These are phyloP conservation scores for Trichomonas gallinae DNA, from an alignment of 208 protist genomes.

Conservation along the genomic window DNA sequence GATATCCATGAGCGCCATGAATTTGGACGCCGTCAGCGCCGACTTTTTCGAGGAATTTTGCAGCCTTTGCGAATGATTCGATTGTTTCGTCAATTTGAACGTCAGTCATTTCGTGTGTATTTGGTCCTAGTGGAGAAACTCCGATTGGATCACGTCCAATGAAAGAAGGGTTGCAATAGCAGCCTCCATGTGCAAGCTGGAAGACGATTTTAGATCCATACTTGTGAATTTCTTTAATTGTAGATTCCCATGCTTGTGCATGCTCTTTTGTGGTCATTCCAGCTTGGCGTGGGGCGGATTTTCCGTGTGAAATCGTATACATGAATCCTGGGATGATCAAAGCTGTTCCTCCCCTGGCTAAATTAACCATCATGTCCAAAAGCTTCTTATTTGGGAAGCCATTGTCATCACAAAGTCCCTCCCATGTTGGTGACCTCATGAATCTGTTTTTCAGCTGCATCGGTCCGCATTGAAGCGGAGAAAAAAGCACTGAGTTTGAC, in stretches of 20 bases:
- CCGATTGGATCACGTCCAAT: neutral
- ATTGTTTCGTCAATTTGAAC: neutral
- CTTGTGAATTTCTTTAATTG: neutral
- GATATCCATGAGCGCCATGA: slow-evolving; percentile 20
- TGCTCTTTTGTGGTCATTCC: neutral
- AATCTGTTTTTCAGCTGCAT: neutral
- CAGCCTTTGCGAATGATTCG: neutral
- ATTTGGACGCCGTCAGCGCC: neutral
- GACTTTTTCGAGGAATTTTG: neutral
- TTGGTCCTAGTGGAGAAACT: neutral
- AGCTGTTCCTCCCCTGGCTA: neutral
- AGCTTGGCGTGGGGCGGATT: neutral
- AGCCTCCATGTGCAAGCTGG: neutral
- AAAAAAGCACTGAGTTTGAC: neutral
- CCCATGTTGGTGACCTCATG: neutral
- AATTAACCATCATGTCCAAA: neutral
- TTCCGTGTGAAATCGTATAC: neutral
- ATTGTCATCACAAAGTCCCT: neutral
- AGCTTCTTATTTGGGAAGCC: neutral
- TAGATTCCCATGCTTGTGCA: neutral
- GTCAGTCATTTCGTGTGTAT: neutral
- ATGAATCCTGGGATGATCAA: neutral
- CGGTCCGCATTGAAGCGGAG: neutral
- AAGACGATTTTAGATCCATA: neutral
- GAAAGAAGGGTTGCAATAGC: neutral